Evolutionary conservation across 108 stramenopile genomes (phyloP).

Genomic region (Epithemia pelagica): DNA sequence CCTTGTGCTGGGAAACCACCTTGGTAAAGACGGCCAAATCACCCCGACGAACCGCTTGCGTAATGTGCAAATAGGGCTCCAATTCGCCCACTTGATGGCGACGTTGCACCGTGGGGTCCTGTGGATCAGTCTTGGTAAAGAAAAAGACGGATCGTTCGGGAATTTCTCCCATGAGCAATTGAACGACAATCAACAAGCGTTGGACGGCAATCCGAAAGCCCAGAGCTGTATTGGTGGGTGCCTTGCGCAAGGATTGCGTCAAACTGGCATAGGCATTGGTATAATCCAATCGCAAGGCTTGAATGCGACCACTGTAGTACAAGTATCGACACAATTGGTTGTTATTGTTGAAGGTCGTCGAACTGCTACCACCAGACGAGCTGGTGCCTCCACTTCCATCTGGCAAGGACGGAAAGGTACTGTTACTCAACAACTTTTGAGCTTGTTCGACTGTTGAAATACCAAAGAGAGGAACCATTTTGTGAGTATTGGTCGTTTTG

Average conservation of each 20-base stretch:
- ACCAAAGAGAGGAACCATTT: not conserved
- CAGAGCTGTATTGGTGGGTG: conserved; percentile 86
- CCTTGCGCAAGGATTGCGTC: conserved; percentile 92
- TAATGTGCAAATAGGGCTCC: conserved; percentile 87
- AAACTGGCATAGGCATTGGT: conserved; percentile 88
- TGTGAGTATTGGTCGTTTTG: too few relatives aligned
- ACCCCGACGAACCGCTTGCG: conserved; percentile 93
- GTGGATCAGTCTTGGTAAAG: conserved; percentile 34
- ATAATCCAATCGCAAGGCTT: conserved; percentile 93
- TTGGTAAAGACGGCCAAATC: conserved; percentile 83
- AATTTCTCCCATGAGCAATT: conserved; percentile 97
- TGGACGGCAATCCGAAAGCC: conserved; percentile 89
- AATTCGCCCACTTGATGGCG: conserved; percentile 59
- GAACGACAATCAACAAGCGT: conserved; percentile 80
- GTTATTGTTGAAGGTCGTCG: conserved; percentile 30
- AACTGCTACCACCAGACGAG: conserved; percentile 9
- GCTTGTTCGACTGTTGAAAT: conserved; percentile 93
- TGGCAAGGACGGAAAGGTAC: conserved; percentile 61
- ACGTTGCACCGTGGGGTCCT: not conserved
- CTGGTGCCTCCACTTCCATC: conserved; percentile 40
- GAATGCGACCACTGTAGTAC: conserved; percentile 93
- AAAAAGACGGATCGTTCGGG: conserved; percentile 91
- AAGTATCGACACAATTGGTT: conserved; percentile 95
- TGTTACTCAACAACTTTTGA: conserved; percentile 83
- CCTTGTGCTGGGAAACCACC: conserved; percentile 60